Conservation (phyloP, 495 filamentous ascomycete genomes). For the Chaetomium fimeti region DNA sequence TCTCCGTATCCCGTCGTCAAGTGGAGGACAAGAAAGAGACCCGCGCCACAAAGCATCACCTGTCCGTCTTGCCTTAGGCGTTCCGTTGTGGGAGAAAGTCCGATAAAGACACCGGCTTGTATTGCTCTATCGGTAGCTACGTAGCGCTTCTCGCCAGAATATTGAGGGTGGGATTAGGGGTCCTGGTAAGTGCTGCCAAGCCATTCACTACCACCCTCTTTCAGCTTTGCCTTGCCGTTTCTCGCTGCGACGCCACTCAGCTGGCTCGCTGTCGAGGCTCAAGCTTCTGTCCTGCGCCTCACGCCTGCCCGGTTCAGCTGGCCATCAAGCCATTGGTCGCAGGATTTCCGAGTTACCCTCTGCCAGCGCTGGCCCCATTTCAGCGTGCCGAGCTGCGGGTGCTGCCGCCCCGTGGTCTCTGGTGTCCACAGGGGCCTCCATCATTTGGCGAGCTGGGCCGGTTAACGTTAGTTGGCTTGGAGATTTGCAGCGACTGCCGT, state of each 20-base stretch:
- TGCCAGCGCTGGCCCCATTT: not conserved
- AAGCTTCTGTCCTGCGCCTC: not conserved
- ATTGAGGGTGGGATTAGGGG: not conserved
- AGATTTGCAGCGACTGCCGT: not conserved
- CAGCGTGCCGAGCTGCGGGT: not conserved
- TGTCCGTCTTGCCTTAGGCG: not conserved
- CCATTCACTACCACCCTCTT: conserved; percentile 8
- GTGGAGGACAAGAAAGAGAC: not conserved
- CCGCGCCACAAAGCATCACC: not conserved
- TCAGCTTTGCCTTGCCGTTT: conserved; percentile 15
- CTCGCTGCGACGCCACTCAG: not conserved
- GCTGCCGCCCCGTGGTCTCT: not conserved
- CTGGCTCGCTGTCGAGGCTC: conserved; percentile 1
- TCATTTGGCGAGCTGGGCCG: not conserved
- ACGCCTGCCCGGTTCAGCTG: not conserved
- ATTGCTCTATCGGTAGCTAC: not conserved
- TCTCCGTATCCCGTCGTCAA: not conserved
- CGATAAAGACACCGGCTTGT: not conserved
- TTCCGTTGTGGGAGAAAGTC: no score
- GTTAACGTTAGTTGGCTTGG: not conserved
- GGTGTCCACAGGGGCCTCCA: not conserved
- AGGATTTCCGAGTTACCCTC: not conserved
- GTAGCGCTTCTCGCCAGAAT: no score
- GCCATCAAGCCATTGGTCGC: not conserved
- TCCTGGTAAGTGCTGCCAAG: conserved; percentile 15